Evolutionary conservation across 1,284 basidiomycete genomes (phyloP).

Genomic region (Inonotus hispidus): DNA sequence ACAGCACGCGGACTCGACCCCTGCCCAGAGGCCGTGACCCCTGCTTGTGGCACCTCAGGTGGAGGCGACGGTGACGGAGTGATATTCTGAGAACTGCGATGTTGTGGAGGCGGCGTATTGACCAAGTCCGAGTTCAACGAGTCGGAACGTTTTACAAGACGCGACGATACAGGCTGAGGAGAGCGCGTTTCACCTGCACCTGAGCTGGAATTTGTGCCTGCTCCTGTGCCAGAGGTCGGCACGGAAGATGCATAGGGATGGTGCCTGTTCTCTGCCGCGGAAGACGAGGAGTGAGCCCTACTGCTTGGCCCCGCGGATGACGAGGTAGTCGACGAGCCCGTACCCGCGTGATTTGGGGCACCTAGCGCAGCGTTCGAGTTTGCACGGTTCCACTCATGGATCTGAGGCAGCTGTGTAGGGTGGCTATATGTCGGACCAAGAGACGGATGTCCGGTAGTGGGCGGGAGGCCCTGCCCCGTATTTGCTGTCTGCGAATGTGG

Average conservation of each 20-base stretch:
- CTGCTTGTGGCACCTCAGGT: not conserved
- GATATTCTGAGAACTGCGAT: not conserved
- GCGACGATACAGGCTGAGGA: not conserved
- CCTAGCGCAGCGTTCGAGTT: not conserved
- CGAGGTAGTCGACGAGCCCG: constrained; percentile 7
- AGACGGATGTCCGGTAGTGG: constrained; percentile 14
- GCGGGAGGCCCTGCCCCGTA: constrained; percentile 8
- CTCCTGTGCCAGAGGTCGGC: not conserved
- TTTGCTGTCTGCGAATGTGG: not conserved
- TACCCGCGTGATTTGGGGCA: not conserved
- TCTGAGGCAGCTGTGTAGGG: constrained; percentile 17
- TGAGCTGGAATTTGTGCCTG: not conserved
- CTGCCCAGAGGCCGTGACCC: not conserved
- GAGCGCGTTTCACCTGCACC: not conserved
- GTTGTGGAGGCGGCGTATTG: constrained; percentile 1
- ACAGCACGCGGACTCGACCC: not conserved
- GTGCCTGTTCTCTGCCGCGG: constrained; percentile 9
- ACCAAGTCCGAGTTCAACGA: constrained; percentile 5
- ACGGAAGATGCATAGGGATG: not conserved
- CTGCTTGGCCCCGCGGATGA: constrained; percentile 13
- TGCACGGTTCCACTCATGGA: constrained; percentile 17
- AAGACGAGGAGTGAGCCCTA: constrained; percentile 10
- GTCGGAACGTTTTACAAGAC: constrained; percentile 3
- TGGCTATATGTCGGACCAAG: constrained; percentile 11
- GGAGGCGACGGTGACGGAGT: constrained; percentile 6